Evolutionary conservation across 139 green algal species (phyloP).

Genomic region (Chara braunii): DNA sequence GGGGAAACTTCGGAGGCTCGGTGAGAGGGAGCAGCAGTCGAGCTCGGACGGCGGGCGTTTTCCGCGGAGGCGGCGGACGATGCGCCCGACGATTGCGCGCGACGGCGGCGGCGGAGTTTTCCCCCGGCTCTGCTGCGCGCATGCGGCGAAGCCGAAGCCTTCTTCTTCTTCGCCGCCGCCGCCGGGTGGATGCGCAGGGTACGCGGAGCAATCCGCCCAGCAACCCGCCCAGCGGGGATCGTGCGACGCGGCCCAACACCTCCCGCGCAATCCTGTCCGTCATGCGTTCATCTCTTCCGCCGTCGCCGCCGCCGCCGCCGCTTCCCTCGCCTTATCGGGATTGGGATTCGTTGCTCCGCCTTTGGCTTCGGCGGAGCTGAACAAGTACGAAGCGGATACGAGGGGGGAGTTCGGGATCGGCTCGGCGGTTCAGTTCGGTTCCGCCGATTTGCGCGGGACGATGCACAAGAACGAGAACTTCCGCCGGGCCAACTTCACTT

Average conservation of each 20-base stretch:
- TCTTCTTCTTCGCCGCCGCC: too few species aligned
- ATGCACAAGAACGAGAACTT: background rate
- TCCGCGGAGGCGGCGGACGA: too few species aligned
- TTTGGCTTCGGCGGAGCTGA: conserved; percentile 31
- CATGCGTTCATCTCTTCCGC: background rate
- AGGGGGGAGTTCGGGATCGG: conserved; percentile 39
- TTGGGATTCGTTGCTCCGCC: conserved; percentile 6
- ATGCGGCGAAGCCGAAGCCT: background rate
- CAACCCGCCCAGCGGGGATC: too few species aligned
- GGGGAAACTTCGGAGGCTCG: background rate
- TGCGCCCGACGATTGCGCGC: background rate
- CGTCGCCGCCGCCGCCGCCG: conserved; percentile 6
- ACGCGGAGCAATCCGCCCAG: too few species aligned
- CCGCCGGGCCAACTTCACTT: conserved; percentile 41
- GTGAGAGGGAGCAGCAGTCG: background rate
- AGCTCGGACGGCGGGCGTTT: too few species aligned
- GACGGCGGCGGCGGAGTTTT: background rate
- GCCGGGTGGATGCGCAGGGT: too few species aligned
- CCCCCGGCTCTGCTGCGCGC: background rate
- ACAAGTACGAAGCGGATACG: conserved; percentile 40
- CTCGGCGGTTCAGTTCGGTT: conserved; percentile 35
- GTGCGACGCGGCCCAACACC: too few species aligned
- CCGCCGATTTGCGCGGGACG: conserved; percentile 34
- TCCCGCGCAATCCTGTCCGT: background rate
- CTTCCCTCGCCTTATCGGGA: conserved; percentile 1